A percentile compares a stretch with the other conserved stretches of the same genome.
These are phyloP conservation scores for Cercophora sp. DNA, from an alignment of 495 filamentous ascomycete species.

Conservation along the genomic window DNA sequence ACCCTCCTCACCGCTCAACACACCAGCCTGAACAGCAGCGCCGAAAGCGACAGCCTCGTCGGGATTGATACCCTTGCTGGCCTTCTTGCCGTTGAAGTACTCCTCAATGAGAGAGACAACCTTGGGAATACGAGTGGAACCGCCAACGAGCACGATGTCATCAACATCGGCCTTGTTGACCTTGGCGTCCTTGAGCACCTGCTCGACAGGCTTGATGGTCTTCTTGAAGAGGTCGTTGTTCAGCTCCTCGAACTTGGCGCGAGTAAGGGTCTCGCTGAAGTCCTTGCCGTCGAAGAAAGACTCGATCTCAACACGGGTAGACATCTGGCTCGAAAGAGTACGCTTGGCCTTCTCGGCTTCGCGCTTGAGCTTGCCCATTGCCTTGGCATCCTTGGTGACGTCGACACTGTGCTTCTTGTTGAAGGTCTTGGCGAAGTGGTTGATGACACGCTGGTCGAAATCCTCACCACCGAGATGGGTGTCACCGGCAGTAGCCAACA, in stretches of 20 bases:
- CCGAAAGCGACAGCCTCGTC: conserved; percentile 98
- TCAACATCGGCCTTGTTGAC: conserved; percentile 81
- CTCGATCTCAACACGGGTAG: conserved; percentile 96
- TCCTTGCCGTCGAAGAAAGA: conserved; percentile 95
- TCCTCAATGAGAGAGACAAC: conserved; percentile 92
- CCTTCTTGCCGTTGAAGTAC: conserved; percentile 90
- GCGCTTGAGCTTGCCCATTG: conserved; percentile 99
- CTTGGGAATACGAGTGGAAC: conserved; percentile 96
- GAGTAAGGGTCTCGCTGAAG: conserved; percentile 96
- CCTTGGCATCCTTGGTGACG: conserved; percentile 91
- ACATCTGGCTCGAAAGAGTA: conserved; percentile 97
- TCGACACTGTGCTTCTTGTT: conserved; percentile 97
- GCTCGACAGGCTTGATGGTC: conserved; percentile 98
- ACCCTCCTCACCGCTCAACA: conserved; percentile 81
- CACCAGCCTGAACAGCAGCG: conserved; percentile 95
- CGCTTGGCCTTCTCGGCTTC: conserved; percentile 99
- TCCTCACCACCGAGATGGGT: conserved; percentile 99
- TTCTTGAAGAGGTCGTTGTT: conserved; percentile 99
- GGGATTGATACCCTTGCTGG: conserved; percentile 97
- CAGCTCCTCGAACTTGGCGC: conserved; percentile 98
- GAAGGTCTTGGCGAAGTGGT: conserved; percentile 95
- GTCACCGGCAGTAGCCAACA: conserved; percentile 96
- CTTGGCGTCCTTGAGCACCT: conserved; percentile 90
- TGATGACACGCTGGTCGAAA: conserved; percentile 98
- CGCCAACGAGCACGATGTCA: conserved; percentile 88